A percentile compares a stretch with the other conserved stretches of the same genome.
Evolutionary conservation across 78 protist genomes (phyloP).

Genomic region (Emiliania huxleyi): DNA sequence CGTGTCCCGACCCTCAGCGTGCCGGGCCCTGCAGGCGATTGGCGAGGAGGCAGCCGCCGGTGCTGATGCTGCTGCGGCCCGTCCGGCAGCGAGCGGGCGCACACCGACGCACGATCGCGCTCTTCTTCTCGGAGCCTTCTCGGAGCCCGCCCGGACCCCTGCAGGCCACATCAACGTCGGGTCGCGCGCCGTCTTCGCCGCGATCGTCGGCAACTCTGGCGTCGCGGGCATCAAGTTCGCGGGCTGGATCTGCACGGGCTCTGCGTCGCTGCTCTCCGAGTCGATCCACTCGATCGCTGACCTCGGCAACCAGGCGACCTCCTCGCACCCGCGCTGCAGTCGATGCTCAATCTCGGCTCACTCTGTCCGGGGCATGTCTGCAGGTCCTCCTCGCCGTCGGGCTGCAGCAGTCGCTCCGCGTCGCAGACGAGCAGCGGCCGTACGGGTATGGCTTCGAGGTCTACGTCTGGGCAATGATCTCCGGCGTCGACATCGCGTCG

Average conservation of each 20-base stretch:
- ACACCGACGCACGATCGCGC: too few species aligned
- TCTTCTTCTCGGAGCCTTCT: too few species aligned
- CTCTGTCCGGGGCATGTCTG: too few species aligned
- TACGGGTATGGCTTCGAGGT: constrained; percentile 50
- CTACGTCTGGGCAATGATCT: constrained; percentile 51
- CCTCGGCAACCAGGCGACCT: constrained; percentile 38
- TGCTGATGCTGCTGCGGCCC: background rate
- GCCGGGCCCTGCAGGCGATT: too few species aligned
- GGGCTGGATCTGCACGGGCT: constrained; percentile 34
- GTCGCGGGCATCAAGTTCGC: constrained; percentile 23
- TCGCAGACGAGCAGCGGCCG: constrained; percentile 41
- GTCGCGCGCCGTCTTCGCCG: constrained; percentile 26
- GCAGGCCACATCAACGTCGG: background rate
- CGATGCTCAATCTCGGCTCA: background rate
- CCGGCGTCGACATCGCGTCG: constrained; percentile 49
- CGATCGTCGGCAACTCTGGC: constrained; percentile 9
- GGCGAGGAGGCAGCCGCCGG: background rate
- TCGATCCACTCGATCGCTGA: constrained; percentile 59
- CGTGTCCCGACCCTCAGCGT: too few species aligned
- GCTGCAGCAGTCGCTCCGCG: background rate
- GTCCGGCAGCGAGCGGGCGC: too few species aligned
- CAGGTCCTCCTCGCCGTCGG: background rate
- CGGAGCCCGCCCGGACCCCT: too few species aligned
- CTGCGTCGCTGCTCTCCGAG: constrained; percentile 51
- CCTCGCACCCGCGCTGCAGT: background rate